Base-by-base conservation (phyloP, 2,329 filamentous ascomycete species). In the Ceratocystis ficicola region DNA sequence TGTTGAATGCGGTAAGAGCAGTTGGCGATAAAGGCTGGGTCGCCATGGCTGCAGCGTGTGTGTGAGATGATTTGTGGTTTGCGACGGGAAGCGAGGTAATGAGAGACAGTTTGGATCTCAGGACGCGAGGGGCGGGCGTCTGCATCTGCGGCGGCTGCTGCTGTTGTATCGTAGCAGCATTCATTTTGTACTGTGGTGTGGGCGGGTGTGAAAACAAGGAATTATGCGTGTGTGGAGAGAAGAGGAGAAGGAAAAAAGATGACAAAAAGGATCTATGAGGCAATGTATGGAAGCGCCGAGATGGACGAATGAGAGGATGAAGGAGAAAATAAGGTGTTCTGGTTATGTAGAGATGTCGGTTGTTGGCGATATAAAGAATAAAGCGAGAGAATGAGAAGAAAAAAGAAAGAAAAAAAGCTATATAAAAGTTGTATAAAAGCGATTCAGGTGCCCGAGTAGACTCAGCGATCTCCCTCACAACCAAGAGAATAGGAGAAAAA, bases 1-100 rank as follows among this genome's bases (percentile, higher is more conserved):
- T 86, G 74, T 86, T 86, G 75, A 86, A 85, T 25, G 83, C 77
- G 1, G 84, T 86, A 2, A 83, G 82, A 25, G 83, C 77, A 1
- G 84, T 86, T 2, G 83, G 82, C 41, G 84, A 85, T 67, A 77
- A 80, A 36, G 82, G 80, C 70, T 86, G 80, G 48, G 81, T 41
- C 4, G 36, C 74, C 63, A 77, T 76, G 25, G 77, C 73, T 55
- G 81, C 72, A 4, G 75, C 77, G 68, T 77, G 78, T 32, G 77
- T 75, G n/a, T 63, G 55, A 30, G 57, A 63, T 48, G 61, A 63
- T 20, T 63, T 57, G 22, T 25, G 61, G 30, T 20, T 32, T 46
- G 62, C 50, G 5, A 62, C 75, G 46, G 74, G 72, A 63, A 72
- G 74, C 41, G 76, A 77, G 71, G 79, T 79, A 71, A 79, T 77